Conservation (phyloP, 139 green algal genomes). For the Chlorella vulgaris region DNA sequence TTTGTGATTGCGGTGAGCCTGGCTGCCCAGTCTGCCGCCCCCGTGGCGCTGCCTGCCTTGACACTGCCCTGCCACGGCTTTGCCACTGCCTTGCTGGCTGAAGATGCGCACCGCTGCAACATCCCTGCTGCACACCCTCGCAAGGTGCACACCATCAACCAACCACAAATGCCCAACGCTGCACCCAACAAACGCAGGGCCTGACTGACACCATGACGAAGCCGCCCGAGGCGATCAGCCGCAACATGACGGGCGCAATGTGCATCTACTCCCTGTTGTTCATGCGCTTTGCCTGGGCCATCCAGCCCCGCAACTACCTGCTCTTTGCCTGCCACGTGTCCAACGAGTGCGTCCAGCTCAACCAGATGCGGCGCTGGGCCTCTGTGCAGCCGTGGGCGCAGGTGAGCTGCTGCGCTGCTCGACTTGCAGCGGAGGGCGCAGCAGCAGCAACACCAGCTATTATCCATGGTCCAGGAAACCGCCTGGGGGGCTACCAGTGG, state of each 20-base stretch:
- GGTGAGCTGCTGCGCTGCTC: too few relatives aligned
- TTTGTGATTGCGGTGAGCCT: slow-evolving; percentile 79
- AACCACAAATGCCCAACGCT: neutral
- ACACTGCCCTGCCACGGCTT: neutral
- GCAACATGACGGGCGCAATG: slow-evolving; percentile 74
- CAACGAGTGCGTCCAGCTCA: slow-evolving; percentile 78
- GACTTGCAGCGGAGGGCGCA: too few relatives aligned
- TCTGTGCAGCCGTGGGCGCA: slow-evolving; percentile 29
- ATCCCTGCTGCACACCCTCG: too few relatives aligned
- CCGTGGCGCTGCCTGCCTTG: neutral
- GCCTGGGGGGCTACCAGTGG: too few relatives aligned
- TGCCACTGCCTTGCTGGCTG: neutral
- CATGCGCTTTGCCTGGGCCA: slow-evolving; percentile 84
- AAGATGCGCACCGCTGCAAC: too few relatives aligned
- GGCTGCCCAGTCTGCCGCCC: neutral
- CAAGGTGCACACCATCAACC: neutral
- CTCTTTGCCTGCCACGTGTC: slow-evolving; percentile 77
- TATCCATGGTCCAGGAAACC: too few relatives aligned
- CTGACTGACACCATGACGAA: slow-evolving; percentile 70
- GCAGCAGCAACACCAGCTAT: too few relatives aligned
- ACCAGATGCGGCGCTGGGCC: slow-evolving; percentile 56
- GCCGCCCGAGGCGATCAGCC: slow-evolving; percentile 65
- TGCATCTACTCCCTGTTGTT: slow-evolving; percentile 82
- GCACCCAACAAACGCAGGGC: slow-evolving; percentile 44
- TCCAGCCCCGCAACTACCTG: slow-evolving; percentile 79